A percentile compares a stretch with the other conserved stretches of the same genome.
phyloP scores from a whole-genome alignment of 2,329 filamentous ascomycete genomes.

The Colletotrichum caudatum region DNA sequence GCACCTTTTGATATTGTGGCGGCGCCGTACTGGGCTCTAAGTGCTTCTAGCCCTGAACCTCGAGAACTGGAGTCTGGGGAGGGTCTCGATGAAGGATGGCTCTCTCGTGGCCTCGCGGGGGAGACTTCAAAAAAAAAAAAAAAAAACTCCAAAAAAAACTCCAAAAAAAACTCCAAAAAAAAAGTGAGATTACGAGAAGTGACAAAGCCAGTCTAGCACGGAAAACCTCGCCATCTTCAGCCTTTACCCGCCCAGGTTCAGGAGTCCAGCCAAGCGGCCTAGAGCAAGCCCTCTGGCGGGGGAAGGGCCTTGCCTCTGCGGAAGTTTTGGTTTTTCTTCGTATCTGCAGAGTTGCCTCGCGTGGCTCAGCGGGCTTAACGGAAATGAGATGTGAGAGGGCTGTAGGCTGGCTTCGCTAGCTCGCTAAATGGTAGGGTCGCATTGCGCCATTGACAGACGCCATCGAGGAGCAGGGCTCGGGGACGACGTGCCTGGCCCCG shows the following conservation, averaged over 20 bases:
- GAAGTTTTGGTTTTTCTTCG: slow-evolving; percentile 21
- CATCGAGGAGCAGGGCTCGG: not conserved
- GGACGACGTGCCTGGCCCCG: slow-evolving; percentile 13
- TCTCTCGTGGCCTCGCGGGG: not conserved
- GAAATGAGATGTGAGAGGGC: slow-evolving; percentile 8
- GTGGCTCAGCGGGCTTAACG: slow-evolving; percentile 18
- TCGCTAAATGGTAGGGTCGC: not conserved
- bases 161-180: no score
- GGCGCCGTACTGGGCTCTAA: not conserved
- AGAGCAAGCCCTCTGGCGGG: not conserved
- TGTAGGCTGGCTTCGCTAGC: not conserved
- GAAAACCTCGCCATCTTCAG: not conserved
- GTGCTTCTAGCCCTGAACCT: not conserved
- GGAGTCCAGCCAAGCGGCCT: not conserved
- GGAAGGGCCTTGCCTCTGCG: not conserved
- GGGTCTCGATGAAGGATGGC: not conserved
- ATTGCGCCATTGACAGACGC: slow-evolving; percentile 2
- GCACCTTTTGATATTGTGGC: slow-evolving; percentile 1
- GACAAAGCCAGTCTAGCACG: not conserved
- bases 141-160: no score
- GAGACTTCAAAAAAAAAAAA: not conserved
- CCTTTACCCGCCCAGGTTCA: slow-evolving; percentile 3
- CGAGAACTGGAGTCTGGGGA: not conserved
- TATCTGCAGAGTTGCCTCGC: slow-evolving; percentile 29
- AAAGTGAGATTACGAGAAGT: slow-evolving; percentile 20